These are phyloP conservation scores for Fusarium concolor DNA, from an alignment of 2,329 filamentous ascomycete genomes.

Conservation along the genomic window DNA sequence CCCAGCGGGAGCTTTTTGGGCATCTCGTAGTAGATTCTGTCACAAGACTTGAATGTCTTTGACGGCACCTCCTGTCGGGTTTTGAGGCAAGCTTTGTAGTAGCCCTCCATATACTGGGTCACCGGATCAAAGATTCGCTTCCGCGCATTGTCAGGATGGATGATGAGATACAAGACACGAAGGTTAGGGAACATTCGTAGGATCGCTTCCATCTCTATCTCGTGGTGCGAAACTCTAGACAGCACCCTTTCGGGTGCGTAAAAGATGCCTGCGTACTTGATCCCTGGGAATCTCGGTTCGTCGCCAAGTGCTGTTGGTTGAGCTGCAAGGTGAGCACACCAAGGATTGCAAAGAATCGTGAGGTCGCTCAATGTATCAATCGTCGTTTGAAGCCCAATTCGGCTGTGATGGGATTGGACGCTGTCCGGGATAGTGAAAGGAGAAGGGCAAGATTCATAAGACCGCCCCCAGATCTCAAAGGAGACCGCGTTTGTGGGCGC, in stretches of 20 bases:
- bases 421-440: neutral
- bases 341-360: neutral
- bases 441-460: neutral
- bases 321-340: neutral
- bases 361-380: neutral
- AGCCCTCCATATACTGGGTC: neutral
- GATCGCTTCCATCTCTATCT: neutral
- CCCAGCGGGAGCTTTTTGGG: neutral
- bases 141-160: neutral
- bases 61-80: neutral
- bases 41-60: neutral
- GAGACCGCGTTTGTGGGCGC: neutral
- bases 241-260: neutral
- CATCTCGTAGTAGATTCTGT: constrained; percentile 3
- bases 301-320: neutral
- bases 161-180: neutral
- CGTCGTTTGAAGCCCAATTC: neutral
- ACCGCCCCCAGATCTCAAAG: neutral
- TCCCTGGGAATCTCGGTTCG: neutral
- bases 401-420: neutral
- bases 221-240: rapidly evolving
- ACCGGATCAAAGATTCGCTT: neutral
- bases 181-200: neutral
- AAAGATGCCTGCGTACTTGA: neutral
- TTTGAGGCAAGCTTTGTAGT: neutral